Base-by-base conservation (phyloP, 2,329 filamentous ascomycete species). In the Colletotrichum viniferum region DNA sequence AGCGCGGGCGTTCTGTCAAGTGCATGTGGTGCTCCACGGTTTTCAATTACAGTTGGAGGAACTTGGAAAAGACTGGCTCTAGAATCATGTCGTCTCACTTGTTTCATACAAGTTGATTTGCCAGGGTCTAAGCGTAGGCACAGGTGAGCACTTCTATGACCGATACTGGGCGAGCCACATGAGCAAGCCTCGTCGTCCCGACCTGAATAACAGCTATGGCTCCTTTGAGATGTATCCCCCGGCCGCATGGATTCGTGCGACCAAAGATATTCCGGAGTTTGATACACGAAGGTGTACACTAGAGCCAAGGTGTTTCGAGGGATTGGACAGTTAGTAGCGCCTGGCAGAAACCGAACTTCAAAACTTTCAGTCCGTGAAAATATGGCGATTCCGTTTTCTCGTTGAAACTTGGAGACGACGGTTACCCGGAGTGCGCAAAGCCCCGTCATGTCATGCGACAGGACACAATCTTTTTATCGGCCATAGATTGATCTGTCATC, bases 71-170 rank as follows among this genome's bases (percentile, higher is more conserved):
- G 9, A 12, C 0, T 48, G 38, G 18, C 38, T 48, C 38, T 12
- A 48, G 38, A 0, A 48, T 48, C n/a, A n/a, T n/a, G n/a, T n/a
- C 0, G 38, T 48, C 9, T n/a, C 38, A 6, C 38, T 48, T 0
- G 38, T 48, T 48, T 48, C 38, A 4, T 48, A 48, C 38, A 48
- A n/a, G n/a, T n/a, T n/a, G n/a, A n/a, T n/a, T n/a, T n/a, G n/a
- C n/a, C n/a, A n/a, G n/a, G n/a, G n/a, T n/a, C n/a, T n/a, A n/a
- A n/a, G n/a, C n/a, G n/a, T n/a, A n/a, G n/a, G n/a, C n/a, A n/a
- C n/a, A n/a, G n/a, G n/a, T n/a, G n/a, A n/a, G n/a, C n/a, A n/a
- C n/a, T n/a, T n/a, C n/a, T n/a, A n/a, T n/a, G n/a, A n/a, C n/a
- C n/a, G n/a, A n/a, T n/a, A n/a, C n/a, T n/a, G n/a, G n/a, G n/a